Evolutionary conservation across 139 green algal species (phyloP).

Genomic region (Asterochloris sp.): DNA sequence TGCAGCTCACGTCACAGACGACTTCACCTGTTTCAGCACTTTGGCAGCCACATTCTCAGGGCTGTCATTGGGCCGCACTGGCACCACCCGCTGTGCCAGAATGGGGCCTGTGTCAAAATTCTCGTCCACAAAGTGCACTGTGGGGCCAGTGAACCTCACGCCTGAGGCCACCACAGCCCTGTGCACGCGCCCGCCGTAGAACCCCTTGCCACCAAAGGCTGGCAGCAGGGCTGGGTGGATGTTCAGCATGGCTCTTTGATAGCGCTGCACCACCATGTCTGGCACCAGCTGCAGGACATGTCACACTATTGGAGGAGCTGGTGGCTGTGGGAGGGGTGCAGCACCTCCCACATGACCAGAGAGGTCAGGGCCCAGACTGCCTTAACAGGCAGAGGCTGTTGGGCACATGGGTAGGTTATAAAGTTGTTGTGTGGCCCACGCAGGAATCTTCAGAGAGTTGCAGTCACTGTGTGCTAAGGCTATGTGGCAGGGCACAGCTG

Average conservation of each 20-base stretch:
- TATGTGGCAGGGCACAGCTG: no score
- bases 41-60: constrained; percentile 70
- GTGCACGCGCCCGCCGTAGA: constrained; percentile 92
- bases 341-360: not conserved
- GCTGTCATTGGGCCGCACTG: constrained; percentile 80
- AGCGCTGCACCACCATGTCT: constrained; percentile 67
- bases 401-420: no score
- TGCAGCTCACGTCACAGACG: not conserved
- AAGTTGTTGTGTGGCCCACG: no score
- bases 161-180: constrained; percentile 86
- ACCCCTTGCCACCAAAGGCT: constrained; percentile 93
- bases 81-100: constrained; percentile 86
- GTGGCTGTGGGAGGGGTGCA: not conserved
- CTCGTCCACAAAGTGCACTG: constrained; percentile 98
- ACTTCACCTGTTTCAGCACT: constrained; percentile 81
- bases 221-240: constrained; percentile 98
- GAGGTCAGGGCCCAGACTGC: not conserved
- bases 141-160: constrained; percentile 82
- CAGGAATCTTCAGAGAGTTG: not conserved
- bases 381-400: not conserved
- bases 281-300: constrained; percentile 81
- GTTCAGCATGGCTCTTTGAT: constrained; percentile 88
- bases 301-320: constrained; percentile 53
- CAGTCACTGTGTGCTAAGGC: not conserved
- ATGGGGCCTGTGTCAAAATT: constrained; percentile 96